phyloP scores from a whole-genome alignment of 768 basidiomycete genomes.

The Basidioascus undulatus region DNA sequence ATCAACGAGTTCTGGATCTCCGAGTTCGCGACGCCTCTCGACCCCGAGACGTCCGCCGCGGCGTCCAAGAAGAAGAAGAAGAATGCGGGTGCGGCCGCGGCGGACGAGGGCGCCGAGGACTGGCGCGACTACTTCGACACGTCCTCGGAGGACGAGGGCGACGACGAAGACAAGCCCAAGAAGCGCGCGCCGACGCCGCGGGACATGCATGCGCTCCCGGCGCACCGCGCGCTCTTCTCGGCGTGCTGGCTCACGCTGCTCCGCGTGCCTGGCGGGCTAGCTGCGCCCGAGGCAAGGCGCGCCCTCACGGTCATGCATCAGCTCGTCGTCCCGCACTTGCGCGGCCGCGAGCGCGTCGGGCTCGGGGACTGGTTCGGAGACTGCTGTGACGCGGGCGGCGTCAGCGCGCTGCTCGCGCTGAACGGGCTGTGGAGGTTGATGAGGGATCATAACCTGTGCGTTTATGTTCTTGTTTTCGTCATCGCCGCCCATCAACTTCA shows the following conservation, averaged over 20 bases:
- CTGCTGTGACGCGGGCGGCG: slow-evolving; percentile 65
- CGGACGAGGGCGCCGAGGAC: slow-evolving; percentile 27
- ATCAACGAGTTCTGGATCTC: slow-evolving; percentile 57
- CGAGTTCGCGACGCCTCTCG: slow-evolving; percentile 1
- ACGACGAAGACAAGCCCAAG: slow-evolving; percentile 1
- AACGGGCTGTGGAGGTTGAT: slow-evolving; percentile 81
- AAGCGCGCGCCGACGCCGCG: slow-evolving; percentile 1
- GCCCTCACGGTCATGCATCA: slow-evolving; percentile 57
- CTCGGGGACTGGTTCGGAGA: slow-evolving; percentile 82
- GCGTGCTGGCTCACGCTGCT: slow-evolving; percentile 53
- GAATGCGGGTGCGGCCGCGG: slow-evolving; percentile 18
- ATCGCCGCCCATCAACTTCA: neutral
- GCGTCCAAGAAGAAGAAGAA: slow-evolving; percentile 16
- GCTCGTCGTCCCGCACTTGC: slow-evolving; percentile 60
- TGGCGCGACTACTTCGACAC: slow-evolving; percentile 24
- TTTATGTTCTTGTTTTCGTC: slow-evolving; percentile 5
- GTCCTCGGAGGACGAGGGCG: neutral
- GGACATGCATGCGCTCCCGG: slow-evolving; percentile 27
- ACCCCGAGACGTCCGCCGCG: slow-evolving; percentile 11
- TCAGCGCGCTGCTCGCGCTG: slow-evolving; percentile 62
- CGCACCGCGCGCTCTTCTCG: slow-evolving; percentile 60
- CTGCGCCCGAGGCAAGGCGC: slow-evolving; percentile 23
- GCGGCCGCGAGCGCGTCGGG: slow-evolving; percentile 41
- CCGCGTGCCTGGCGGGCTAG: slow-evolving; percentile 12
- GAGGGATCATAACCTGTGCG: slow-evolving; percentile 76